Evolutionary conservation across 257 asterid genomes (phyloP).

Genomic region (Solanum sitiens): DNA sequence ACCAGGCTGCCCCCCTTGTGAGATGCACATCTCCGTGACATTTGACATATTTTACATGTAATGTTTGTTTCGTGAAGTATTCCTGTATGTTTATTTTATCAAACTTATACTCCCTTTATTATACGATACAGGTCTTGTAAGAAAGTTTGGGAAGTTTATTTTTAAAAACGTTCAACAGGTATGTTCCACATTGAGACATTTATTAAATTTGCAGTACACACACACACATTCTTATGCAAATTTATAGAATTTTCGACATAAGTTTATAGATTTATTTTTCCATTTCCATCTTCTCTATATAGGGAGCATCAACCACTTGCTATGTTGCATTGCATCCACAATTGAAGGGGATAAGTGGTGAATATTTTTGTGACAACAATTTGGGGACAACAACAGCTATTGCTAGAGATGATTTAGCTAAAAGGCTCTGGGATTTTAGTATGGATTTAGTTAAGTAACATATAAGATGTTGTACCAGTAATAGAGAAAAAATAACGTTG

Average conservation of each 20-base stretch:
- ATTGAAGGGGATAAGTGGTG: constrained; percentile 50
- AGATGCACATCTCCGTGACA: background rate
- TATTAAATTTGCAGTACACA: background rate
- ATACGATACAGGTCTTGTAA: constrained; percentile 24
- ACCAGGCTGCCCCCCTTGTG: background rate
- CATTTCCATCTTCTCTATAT: background rate
- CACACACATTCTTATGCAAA: background rate
- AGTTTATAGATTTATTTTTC: background rate
- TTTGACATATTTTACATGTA: background rate
- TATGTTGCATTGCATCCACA: constrained; percentile 65
- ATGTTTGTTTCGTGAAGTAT: background rate
- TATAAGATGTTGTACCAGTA: background rate
- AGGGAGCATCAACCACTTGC: constrained; percentile 81
- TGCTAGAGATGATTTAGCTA: constrained; percentile 47
- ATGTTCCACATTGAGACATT: background rate
- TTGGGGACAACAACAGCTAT: constrained; percentile 22
- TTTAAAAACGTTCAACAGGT: constrained; percentile 47
- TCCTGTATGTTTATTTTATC: background rate
- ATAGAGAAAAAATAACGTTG: background rate
- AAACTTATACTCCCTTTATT: background rate
- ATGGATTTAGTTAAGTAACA: constrained; percentile 20
- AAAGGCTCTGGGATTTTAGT: constrained; percentile 70
- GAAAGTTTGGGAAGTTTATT: constrained; percentile 26
- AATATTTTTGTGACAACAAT: constrained; percentile 54
- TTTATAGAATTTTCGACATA: background rate